These are phyloP conservation scores for maize (Zea mays) DNA, from an alignment of 176 grass and related monocot species.

Conservation along the genomic window Zm-B73-REFERENCE-NAM-5.0 NC_050100.1:67386001-67386500, in stretches of 20 bases:
- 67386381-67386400: not conserved
- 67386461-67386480: conserved; percentile 5
- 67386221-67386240: not conserved
- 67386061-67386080: not conserved
- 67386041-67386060: not conserved
- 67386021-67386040: not conserved
- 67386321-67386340: not conserved
- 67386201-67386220: not conserved
- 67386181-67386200: not conserved
- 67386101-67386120: not conserved
- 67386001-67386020: not conserved
- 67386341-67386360: not conserved
- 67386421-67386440: not conserved
- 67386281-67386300: not conserved
- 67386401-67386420: not conserved
- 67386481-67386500: conserved; percentile 42
- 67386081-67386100: not conserved
- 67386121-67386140: not conserved
- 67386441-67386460: not conserved
- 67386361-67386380: not conserved
- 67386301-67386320: not conserved
- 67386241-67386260: not conserved
- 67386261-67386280: not conserved
- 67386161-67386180: not conserved
- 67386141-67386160: not conserved